Percentiles rank a stretch among this genome's conserved stretches.
Evolutionary conservation across 495 filamentous ascomycete genomes (phyloP).

Genomic region (Xylaria grammica): DNA sequence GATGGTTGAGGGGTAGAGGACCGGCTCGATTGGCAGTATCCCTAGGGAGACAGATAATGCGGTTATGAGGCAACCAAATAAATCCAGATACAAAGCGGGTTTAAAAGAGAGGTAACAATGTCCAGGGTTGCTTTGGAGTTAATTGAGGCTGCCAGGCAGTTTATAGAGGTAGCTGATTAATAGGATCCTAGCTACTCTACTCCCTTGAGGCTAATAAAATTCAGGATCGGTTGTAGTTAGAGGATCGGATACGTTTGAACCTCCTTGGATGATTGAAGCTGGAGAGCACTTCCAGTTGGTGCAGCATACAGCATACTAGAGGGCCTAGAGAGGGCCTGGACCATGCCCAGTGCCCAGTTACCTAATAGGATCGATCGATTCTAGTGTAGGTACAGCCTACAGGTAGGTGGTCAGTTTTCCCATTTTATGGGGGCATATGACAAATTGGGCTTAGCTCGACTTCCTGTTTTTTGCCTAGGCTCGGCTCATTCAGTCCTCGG

Average conservation of each 20-base stretch:
- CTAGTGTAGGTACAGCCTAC: no score
- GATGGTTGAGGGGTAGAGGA: slow-evolving; percentile 21
- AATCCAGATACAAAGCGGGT: not conserved
- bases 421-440: no score
- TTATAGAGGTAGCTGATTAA: not conserved
- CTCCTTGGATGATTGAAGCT: slow-evolving; percentile 13
- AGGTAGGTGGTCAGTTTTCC: no score
- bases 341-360: no score
- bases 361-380: slow-evolving; percentile 8
- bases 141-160: not conserved
- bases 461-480: no score
- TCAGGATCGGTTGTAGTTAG: slow-evolving; percentile 32
- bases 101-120: not conserved
- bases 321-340: no score
- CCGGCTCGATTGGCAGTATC: slow-evolving; percentile 20
- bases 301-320: not conserved
- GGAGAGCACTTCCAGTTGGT: not conserved
- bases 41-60: slow-evolving; percentile 18
- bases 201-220: slow-evolving; percentile 28
- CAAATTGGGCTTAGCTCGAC: no score
- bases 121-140: not conserved
- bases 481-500: no score
- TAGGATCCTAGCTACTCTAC: slow-evolving; percentile 19
- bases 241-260: slow-evolving; percentile 35
- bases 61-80: not conserved